A percentile compares a stretch with the other conserved stretches of the same genome.
phyloP scores from a whole-genome alignment of 2,329 filamentous ascomycete species.

The Trichoderma sp. region DNA sequence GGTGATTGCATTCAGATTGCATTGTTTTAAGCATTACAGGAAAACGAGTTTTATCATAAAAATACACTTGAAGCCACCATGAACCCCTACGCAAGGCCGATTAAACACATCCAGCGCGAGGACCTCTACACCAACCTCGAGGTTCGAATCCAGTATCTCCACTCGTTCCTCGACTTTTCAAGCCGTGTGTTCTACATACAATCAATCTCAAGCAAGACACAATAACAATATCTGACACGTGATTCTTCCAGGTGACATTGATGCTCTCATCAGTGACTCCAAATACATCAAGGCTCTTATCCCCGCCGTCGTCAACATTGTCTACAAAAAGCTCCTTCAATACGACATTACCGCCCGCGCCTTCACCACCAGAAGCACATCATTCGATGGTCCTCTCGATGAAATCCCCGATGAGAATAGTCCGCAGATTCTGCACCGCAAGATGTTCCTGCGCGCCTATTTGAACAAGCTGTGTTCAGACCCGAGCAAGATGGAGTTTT shows the following conservation, averaged over 20 bases:
- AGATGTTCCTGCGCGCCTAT: slow-evolving; percentile 75
- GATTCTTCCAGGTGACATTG: slow-evolving; percentile 58
- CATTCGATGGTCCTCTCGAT: slow-evolving; percentile 65
- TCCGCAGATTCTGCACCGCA: slow-evolving; percentile 71
- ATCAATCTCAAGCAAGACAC: background rate
- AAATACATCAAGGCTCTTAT: slow-evolving; percentile 82
- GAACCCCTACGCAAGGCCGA: slow-evolving; percentile 28
- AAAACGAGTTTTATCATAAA: background rate
- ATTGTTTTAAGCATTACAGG: no score
- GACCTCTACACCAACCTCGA: slow-evolving; percentile 70
- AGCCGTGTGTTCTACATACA: slow-evolving; percentile 50
- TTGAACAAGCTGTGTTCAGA: slow-evolving; percentile 72
- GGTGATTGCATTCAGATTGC: no score
- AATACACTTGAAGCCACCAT: background rate
- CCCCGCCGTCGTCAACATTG: slow-evolving; percentile 77
- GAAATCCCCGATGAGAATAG: slow-evolving; percentile 62
- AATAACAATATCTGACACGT: background rate
- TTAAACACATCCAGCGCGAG: slow-evolving; percentile 65
- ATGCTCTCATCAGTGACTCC: slow-evolving; percentile 63
- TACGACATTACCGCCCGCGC: slow-evolving; percentile 80
- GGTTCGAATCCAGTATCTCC: slow-evolving; percentile 66
- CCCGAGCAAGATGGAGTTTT: slow-evolving; percentile 71
- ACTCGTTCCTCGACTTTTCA: slow-evolving; percentile 73
- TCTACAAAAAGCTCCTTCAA: slow-evolving; percentile 76
- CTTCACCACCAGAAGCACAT: slow-evolving; percentile 62